A percentile compares a stretch with the other conserved stretches of the same genome.
These are phyloP conservation scores for Teratosphaeria gauchensis DNA, from an alignment of 2,329 filamentous ascomycete species.

Conservation along the genomic window DNA sequence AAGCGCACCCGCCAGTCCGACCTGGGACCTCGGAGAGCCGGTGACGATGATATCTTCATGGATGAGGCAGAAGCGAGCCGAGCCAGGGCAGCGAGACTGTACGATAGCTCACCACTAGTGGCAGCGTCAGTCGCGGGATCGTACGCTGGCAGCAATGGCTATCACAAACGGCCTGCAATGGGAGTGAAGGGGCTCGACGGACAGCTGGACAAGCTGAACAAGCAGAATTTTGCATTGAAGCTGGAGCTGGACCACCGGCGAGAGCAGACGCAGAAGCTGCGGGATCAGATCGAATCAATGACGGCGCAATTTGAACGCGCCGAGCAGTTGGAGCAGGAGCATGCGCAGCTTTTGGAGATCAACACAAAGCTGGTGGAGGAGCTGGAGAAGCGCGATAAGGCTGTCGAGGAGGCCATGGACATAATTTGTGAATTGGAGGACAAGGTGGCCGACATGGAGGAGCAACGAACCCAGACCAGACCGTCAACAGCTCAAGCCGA, in stretches of 20 bases:
- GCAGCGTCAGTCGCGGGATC: slow-evolving; percentile 6
- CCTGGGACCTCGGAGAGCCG: slow-evolving; percentile 18
- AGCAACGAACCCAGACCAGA: slow-evolving; percentile 17
- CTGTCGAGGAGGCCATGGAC: slow-evolving; percentile 59
- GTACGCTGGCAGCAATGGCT: slow-evolving; percentile 10
- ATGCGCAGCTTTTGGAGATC: slow-evolving; percentile 45
- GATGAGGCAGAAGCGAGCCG: slow-evolving; percentile 21
- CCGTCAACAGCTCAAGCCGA: slow-evolving; percentile 26
- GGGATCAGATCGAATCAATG: slow-evolving; percentile 48
- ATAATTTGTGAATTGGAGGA: slow-evolving; percentile 60
- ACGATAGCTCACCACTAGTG: slow-evolving; percentile 20
- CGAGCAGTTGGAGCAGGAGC: slow-evolving; percentile 27
- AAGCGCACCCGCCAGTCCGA: slow-evolving; percentile 26
- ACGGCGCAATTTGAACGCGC: slow-evolving; percentile 40
- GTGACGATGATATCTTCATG: slow-evolving; percentile 29
- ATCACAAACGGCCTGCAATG: slow-evolving; percentile 27
- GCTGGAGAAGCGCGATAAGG: slow-evolving; percentile 59
- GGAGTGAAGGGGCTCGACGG: slow-evolving; percentile 60
- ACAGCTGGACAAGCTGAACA: slow-evolving; percentile 59
- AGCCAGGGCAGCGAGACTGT: slow-evolving; percentile 9
- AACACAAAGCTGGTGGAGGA: slow-evolving; percentile 51
- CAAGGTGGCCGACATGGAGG: slow-evolving; percentile 18
- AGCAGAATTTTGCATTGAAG: slow-evolving; percentile 70
- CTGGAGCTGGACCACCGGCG: slow-evolving; percentile 61
- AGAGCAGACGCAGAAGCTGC: slow-evolving; percentile 52